Evolutionary conservation across 768 basidiomycete species (phyloP).

Genomic region (Mycena rebaudengoi): DNA sequence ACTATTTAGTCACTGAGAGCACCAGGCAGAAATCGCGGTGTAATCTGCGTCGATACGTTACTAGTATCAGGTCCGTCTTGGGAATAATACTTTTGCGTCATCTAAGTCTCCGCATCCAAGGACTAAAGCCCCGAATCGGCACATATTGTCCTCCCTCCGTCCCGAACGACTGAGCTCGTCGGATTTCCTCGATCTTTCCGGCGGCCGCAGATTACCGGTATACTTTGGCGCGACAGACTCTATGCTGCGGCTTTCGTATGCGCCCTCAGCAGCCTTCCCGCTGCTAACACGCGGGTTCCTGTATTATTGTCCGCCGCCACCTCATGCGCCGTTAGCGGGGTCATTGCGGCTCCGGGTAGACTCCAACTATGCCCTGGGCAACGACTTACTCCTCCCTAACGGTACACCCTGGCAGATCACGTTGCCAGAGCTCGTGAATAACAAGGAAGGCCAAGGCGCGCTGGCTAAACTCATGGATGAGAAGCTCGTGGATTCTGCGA

Average conservation of each 20-base stretch:
- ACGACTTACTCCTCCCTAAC: slow-evolving; percentile 11
- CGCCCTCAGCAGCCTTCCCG: neutral
- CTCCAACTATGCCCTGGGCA: neutral
- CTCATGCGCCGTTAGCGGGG: neutral
- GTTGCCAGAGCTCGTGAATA: neutral
- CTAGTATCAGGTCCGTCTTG: no score
- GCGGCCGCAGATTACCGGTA: neutral
- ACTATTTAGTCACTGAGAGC: no score
- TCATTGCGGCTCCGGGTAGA: slow-evolving; percentile 10
- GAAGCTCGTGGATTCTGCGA: neutral
- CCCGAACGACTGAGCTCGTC: neutral
- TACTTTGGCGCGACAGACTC: neutral
- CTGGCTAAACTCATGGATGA: neutral
- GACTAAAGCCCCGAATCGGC: neutral
- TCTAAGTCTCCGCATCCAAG: no score
- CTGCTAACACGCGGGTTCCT: neutral
- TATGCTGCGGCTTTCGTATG: neutral
- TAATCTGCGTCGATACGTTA: no score
- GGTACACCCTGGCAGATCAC: slow-evolving; percentile 12
- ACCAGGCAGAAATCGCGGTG: no score
- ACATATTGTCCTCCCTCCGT: slow-evolving; percentile 9
- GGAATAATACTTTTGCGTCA: no score
- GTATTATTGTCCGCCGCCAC: slow-evolving; percentile 12
- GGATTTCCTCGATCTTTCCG: slow-evolving; percentile 1
- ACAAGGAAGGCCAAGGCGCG: neutral